These are phyloP conservation scores for Sporormia fimetaria DNA, from an alignment of 495 filamentous ascomycete genomes.

Conservation along the genomic window DNA sequence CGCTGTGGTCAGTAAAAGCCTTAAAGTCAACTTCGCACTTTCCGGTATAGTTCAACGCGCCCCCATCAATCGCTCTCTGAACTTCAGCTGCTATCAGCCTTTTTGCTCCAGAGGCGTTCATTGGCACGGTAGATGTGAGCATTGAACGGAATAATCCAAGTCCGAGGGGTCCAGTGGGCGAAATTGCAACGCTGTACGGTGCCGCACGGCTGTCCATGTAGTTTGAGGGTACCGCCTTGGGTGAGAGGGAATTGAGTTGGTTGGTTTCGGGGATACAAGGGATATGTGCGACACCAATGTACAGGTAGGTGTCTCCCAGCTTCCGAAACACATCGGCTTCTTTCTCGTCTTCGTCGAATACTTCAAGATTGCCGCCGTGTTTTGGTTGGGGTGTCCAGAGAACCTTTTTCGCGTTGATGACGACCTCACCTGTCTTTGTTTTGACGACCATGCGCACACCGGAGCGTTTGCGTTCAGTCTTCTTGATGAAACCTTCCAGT, in stretches of 20 bases:
- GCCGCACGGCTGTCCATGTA: conserved; percentile 4
- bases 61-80: conserved; percentile 1
- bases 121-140: conserved; percentile 2
- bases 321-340: conserved; percentile 6
- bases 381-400: conserved; percentile 7
- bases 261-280: conserved; percentile 9
- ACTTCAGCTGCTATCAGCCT: not conserved
- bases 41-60: conserved; percentile 2
- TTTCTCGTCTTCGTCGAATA: conserved; percentile 5
- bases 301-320: conserved; percentile 7
- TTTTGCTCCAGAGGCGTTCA: conserved; percentile 3
- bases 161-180: conserved; percentile 1
- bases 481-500: not conserved
- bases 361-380: not conserved
- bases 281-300: conserved; percentile 5
- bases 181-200: conserved; percentile 5
- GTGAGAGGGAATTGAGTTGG: conserved; percentile 1
- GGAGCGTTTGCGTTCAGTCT: not conserved
- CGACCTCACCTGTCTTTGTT: not conserved
- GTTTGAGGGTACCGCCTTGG: not conserved
- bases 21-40: not conserved
- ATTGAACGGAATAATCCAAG: conserved; percentile 2
- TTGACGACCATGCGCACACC: conserved; percentile 9
- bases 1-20: conserved; percentile 6
- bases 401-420: conserved; percentile 16